phyloP scores from a whole-genome alignment of 768 basidiomycete species.

The Rhizopogon vinicolor region DNA sequence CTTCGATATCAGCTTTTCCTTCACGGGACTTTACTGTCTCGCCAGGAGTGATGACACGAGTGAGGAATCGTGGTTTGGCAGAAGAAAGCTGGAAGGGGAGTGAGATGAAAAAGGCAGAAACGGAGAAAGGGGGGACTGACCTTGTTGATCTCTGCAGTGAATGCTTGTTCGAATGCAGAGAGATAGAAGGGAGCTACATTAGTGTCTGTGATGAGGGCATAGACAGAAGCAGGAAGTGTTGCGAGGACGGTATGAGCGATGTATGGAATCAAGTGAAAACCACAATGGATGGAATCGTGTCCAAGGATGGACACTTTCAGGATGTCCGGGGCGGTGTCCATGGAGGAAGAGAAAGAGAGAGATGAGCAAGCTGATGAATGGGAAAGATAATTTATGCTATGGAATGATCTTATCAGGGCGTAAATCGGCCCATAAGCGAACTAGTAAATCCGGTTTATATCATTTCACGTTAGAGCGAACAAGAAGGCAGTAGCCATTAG shows the following conservation, averaged over 20 bases:
- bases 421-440: background rate
- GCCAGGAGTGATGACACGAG: slow-evolving; percentile 79
- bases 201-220: slow-evolving; percentile 90
- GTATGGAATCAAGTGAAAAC: slow-evolving; percentile 89
- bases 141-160: slow-evolving; percentile 38
- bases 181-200: slow-evolving; percentile 85
- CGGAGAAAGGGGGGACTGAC: background rate
- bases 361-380: background rate
- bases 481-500: background rate
- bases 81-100: slow-evolving; percentile 3
- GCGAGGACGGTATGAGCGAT: slow-evolving; percentile 70
- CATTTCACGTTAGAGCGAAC: background rate
- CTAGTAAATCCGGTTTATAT: background rate
- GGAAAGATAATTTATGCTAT: background rate
- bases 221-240: slow-evolving; percentile 74
- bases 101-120: background rate
- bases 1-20: slow-evolving; percentile 91
- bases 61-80: slow-evolving; percentile 61
- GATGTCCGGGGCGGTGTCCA: slow-evolving; percentile 44
- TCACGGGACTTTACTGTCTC: slow-evolving; percentile 90
- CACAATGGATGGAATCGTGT: slow-evolving; percentile 86
- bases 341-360: background rate
- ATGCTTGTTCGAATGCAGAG: slow-evolving; percentile 58
- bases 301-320: slow-evolving; percentile 81
- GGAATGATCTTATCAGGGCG: background rate